Evolutionary conservation across 2,329 filamentous ascomycete genomes (phyloP).

Genomic region (Cladosporium sp.): DNA sequence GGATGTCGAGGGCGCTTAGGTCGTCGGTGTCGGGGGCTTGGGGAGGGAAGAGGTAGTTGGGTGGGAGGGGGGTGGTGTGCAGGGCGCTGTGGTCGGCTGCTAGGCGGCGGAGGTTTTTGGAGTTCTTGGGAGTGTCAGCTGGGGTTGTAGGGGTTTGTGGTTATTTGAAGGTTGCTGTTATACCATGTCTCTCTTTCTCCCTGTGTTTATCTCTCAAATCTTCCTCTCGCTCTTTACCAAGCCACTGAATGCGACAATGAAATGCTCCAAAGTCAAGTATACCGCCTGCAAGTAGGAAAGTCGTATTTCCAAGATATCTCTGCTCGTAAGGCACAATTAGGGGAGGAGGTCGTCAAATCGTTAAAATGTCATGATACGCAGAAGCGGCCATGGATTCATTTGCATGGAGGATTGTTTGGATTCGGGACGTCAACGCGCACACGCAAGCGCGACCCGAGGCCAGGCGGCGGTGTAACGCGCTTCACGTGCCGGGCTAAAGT

Average conservation of each 20-base stretch:
- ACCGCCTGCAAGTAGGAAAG: neutral
- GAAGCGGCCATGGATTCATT: too few species aligned
- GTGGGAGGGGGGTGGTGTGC: slow-evolving; percentile 52
- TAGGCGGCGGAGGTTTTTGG: slow-evolving; percentile 52
- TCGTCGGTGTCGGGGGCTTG: slow-evolving; percentile 41
- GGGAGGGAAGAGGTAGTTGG: slow-evolving; percentile 56
- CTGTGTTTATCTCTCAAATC: neutral
- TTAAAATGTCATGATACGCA: too few species aligned
- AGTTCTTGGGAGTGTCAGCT: slow-evolving; percentile 35
- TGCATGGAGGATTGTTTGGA: too few species aligned
- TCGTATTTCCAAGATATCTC: too few species aligned
- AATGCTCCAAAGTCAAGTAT: neutral
- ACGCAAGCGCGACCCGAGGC: too few species aligned
- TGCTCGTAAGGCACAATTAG: too few species aligned
- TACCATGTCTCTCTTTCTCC: slow-evolving; percentile 1
- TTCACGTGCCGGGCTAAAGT: too few species aligned
- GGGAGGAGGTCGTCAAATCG: too few species aligned
- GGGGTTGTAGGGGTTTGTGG: neutral
- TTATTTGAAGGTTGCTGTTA: neutral
- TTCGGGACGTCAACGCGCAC: too few species aligned
- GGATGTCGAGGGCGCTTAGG: slow-evolving; percentile 52
- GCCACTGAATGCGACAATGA: neutral
- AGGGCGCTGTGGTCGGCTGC: slow-evolving; percentile 56
- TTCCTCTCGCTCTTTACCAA: too few species aligned
- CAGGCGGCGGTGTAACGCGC: too few species aligned